Percentiles rank a stretch among this genome's conserved stretches.
Evolutionary conservation across 2,329 filamentous ascomycete genomes (phyloP).

Genomic region (Diaporthe sp.): DNA sequence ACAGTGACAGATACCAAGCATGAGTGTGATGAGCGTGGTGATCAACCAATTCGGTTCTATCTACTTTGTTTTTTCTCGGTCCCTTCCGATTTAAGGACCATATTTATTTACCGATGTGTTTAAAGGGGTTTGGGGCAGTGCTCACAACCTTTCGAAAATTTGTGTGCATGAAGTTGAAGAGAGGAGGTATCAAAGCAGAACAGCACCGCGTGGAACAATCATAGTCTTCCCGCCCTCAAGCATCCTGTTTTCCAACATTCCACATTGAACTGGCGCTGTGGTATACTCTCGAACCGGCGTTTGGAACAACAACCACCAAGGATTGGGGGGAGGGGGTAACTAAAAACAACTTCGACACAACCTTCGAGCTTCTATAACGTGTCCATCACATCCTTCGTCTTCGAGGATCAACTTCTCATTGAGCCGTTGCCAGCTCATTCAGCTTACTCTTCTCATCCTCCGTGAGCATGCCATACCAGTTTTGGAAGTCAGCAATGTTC

Average conservation of each 20-base stretch:
- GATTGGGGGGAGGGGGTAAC: not conserved
- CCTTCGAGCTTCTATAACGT: slow-evolving; percentile 2
- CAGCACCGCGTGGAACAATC: slow-evolving; percentile 5
- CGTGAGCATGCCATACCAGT: slow-evolving; percentile 69
- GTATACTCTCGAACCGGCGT: not conserved
- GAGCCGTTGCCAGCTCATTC: slow-evolving; percentile 60
- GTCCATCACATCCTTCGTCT: not conserved
- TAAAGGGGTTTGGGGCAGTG: not conserved
- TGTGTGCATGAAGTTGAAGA: slow-evolving; percentile 32
- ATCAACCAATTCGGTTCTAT: slow-evolving; percentile 10
- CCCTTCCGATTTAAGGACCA: not conserved
- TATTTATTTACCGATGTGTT: slow-evolving; percentile 10
- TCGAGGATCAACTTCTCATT: slow-evolving; percentile 34
- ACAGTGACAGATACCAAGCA: not conserved
- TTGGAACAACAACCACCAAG: not conserved
- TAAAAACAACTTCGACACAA: not conserved
- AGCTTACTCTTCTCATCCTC: slow-evolving; percentile 70
- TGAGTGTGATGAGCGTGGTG: not conserved
- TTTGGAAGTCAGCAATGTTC: slow-evolving; percentile 68
- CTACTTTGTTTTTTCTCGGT: slow-evolving; percentile 19
- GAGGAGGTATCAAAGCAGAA: slow-evolving; percentile 34
- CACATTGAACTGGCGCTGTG: not conserved
- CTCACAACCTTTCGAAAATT: not conserved
- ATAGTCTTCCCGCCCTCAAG: not conserved
- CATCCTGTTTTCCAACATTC: not conserved